Base-by-base conservation (phyloP, 2,329 filamentous ascomycete genomes). In the Teratosphaeria zuluensis region DNA sequence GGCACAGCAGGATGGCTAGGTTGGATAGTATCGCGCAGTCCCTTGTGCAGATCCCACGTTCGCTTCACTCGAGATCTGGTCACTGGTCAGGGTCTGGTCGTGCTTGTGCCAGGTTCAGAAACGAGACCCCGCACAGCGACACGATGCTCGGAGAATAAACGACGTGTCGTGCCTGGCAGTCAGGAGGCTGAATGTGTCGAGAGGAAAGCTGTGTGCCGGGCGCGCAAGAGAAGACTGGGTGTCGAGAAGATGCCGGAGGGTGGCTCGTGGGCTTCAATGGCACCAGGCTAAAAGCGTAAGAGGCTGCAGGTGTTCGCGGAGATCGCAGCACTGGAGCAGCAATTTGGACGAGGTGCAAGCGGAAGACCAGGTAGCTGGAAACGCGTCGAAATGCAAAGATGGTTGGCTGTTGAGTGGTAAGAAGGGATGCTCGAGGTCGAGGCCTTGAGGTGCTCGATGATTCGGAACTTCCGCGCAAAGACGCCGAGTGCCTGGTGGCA, bases 131-230 rank as follows among this genome's bases (percentile, higher is more conserved):
- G 42, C 42, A 24, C 42, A 19, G 42, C 42, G 19, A 48, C 42
- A 48, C 42, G 42, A 48, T 48, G 42, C 7, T 62, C 62, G 65
- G 64, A 66, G 63, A 62, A 67, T 65, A 60, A 60, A 65, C 61
- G 59, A 48, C 42, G 42, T 21, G n/a, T 24, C n/a, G 42, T 48
- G 42, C 42, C 42, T 48, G 42, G 42, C 42, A 59, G 56, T 59
- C 60, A 33, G 58, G 42, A 56, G 48, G 56, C 42, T 56, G 53
- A 58, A 46, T 58, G 58, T 56, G 58, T 56, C 59, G 46, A 55
- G 56, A 57, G 61, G 60, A 56, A 57, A 32, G 58, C 30, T 55
- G 56, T 54, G 38, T 46, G 54, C 59, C 31, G 48, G 31, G 56
- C 55, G 53, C 42, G 59, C 57, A 61, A 59, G 59, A 59, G 54